A percentile compares a stretch with the other conserved stretches of the same genome.
phyloP scores from a whole-genome alignment of 495 filamentous ascomycete species.

The Annulohypoxylon nitens region DNA sequence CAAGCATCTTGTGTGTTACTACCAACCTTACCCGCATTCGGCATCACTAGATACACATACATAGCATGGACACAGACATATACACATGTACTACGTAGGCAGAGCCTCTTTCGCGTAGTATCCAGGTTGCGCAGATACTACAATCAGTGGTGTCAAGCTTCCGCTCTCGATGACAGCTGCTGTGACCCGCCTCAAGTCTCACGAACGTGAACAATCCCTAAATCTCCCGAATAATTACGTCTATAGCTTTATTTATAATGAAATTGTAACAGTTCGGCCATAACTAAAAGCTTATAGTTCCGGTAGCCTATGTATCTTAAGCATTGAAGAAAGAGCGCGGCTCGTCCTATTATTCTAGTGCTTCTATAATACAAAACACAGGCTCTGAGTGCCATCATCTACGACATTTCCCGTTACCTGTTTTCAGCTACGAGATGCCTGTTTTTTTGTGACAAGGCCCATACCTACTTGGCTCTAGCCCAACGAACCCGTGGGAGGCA shows the following conservation, averaged over 20 bases:
- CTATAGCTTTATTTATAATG: background rate
- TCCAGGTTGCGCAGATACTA: background rate
- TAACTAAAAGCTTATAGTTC: background rate
- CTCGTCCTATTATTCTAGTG: too few relatives aligned
- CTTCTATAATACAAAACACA: too few relatives aligned
- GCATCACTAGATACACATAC: slow-evolving; percentile 6
- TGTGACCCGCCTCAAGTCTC: slow-evolving; percentile 21
- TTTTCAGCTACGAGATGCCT: background rate
- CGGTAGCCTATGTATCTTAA: too few relatives aligned
- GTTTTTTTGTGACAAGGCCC: background rate
- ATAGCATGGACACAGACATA: background rate
- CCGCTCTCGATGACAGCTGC: slow-evolving; percentile 38
- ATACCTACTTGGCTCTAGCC: background rate
- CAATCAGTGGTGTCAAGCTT: slow-evolving; percentile 12
- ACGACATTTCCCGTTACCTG: background rate
- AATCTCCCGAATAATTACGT: background rate
- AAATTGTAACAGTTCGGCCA: background rate
- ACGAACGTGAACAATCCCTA: slow-evolving; percentile 22
- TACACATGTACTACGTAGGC: background rate
- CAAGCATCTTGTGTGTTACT: background rate
- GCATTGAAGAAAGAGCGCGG: too few relatives aligned
- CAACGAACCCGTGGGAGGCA: background rate
- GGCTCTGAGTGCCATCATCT: background rate
- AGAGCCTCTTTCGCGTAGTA: slow-evolving; percentile 29
- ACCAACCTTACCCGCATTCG: slow-evolving; percentile 4